phyloP scores from a whole-genome alignment of 2,329 filamentous ascomycete species.

The Zymoseptoria brevis region DNA sequence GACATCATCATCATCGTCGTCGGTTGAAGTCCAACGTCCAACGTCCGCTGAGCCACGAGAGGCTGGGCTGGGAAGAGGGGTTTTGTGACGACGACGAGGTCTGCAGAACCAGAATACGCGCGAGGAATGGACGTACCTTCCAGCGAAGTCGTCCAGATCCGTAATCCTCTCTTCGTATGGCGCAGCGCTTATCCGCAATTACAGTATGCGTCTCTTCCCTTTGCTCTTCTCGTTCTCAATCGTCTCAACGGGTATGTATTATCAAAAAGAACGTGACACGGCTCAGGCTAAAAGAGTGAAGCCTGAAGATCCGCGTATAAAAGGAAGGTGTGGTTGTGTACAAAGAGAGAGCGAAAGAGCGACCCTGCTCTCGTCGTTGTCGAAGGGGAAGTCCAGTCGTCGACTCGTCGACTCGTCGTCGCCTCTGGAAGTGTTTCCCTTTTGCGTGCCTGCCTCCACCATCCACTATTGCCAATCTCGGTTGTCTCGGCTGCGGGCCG shows the following conservation, averaged over 20 bases:
- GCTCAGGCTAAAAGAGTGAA: not conserved
- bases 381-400: not conserved
- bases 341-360: not conserved
- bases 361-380: too few species aligned
- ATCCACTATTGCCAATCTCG: not conserved
- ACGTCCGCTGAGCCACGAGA: slow-evolving; percentile 59
- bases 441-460: not conserved
- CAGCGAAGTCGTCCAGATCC: not conserved
- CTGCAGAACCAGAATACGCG: slow-evolving; percentile 28
- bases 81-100: not conserved
- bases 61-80: not conserved
- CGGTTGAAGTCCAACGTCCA: slow-evolving; percentile 6
- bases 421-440: not conserved
- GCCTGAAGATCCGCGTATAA: not conserved
- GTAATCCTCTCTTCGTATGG: not conserved
- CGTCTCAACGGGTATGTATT: not conserved
- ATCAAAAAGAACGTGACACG: not conserved
- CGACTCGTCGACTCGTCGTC: not conserved
- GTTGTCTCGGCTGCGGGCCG: not conserved
- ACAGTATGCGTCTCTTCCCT: not conserved
- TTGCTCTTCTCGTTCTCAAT: not conserved
- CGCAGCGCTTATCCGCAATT: not conserved
- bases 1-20: not conserved
- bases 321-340: not conserved
- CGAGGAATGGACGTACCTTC: slow-evolving; percentile 39